Evolutionary conservation across 2,329 filamentous ascomycete genomes (phyloP), one percentile per base, ranked within the genome.

Genomic region (Aureobasidium sp.): DNA sequence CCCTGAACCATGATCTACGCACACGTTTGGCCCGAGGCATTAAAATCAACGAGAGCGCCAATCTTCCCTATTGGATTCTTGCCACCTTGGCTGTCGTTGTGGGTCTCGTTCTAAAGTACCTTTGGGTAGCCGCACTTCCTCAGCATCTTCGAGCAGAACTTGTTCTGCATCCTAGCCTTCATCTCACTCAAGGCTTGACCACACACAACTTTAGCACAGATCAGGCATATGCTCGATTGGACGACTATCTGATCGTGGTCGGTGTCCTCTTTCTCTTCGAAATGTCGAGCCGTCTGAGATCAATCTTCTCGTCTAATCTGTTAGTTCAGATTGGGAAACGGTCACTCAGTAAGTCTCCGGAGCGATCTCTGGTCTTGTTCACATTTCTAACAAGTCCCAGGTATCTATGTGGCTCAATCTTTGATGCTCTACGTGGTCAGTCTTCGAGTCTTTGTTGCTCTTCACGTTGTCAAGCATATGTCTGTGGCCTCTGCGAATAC

Each of bases 181-280:
- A 71, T 51, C 45, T 71, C 8, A 66, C 66, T 7, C 61, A 69
- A 45, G 64, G 61, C 20, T 63, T 65, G 31, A 66, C 61, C 3
- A 27, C 51, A 0, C 52, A n/a, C 5, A 62, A 62, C 1, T 68
- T 65, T 25, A 67, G 62, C 12, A 67, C 62, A 3, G 55, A 55
- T 12, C 68, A 66, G 34, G 66, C 70, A 5, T 71, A 69, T 52
- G 62, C 70, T 9, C 62, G 70, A 15, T 20, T 71, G 14, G 70
- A 71, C 42, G 66, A 71, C 51, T 71, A 64, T 60, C 55, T 71
- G n/a, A 56, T 71, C 49, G 69, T 71, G 27, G 64, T 68, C 17
- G 69, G 66, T 11, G 47, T 70, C 14, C 37, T 71, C 41, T 62
- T 70, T 4, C 47, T 64, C 2, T 55, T 70, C 0, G 69, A 71